phyloP scores from a whole-genome alignment of 2,329 filamentous ascomycete species.

The Teratosphaeria pseudoeucalypti region DNA sequence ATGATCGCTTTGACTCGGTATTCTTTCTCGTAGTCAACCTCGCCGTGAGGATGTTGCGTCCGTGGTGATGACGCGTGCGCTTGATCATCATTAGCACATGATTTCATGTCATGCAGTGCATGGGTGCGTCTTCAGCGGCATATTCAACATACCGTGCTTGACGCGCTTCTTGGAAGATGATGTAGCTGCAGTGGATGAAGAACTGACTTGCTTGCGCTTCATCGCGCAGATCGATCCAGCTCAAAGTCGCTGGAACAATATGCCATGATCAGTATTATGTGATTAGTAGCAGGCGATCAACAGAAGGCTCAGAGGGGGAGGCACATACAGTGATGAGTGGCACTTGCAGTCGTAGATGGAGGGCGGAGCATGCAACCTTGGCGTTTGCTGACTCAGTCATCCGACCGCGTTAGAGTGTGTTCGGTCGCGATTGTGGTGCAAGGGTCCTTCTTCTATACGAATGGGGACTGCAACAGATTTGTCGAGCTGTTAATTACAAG shows the following conservation, averaged over 20 bases:
- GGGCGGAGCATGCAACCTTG: background rate
- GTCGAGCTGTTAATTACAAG: background rate
- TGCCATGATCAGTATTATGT: background rate
- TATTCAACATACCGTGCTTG: conserved; percentile 1
- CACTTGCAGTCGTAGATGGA: background rate
- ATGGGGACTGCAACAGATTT: no score
- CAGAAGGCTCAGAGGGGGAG: background rate
- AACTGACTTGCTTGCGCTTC: conserved; percentile 11
- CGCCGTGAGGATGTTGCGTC: conserved; percentile 17
- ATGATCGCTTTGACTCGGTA: conserved; percentile 24
- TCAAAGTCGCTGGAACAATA: background rate
- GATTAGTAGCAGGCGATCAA: background rate
- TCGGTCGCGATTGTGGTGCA: background rate
- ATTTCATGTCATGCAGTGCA: background rate
- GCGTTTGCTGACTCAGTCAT: background rate
- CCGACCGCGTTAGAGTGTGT: background rate
- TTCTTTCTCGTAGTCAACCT: conserved; percentile 14
- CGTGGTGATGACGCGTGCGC: background rate
- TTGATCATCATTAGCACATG: background rate
- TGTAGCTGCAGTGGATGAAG: background rate
- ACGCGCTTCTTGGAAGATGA: conserved; percentile 3
- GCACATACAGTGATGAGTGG: background rate
- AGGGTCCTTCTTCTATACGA: no score
- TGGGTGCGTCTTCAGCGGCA: background rate
- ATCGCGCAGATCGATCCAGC: background rate